Conservation (phyloP, 257 asterid species). For the Craterostigma plantagineum region DNA sequence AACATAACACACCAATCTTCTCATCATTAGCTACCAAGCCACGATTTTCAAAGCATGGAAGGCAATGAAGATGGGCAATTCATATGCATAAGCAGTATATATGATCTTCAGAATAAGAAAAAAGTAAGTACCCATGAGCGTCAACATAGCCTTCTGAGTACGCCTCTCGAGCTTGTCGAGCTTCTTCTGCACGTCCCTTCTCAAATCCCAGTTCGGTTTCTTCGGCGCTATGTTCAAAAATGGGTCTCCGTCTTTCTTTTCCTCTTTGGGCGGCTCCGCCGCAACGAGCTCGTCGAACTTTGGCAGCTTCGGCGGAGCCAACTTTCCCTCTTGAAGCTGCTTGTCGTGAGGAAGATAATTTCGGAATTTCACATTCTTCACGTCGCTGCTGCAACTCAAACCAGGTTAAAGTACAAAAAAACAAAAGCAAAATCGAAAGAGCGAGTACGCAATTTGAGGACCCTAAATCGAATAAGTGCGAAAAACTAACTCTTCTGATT, state of each 20-base stretch:
- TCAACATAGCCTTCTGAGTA: slow-evolving; percentile 63
- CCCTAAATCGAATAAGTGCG: neutral
- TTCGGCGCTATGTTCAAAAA: slow-evolving; percentile 91
- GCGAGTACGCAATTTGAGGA: no score
- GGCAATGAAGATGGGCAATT: neutral
- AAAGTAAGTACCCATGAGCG: slow-evolving; percentile 61
- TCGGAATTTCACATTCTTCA: slow-evolving; percentile 67
- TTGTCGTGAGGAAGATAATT: slow-evolving; percentile 96
- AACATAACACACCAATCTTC: no score
- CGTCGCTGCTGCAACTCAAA: slow-evolving; percentile 27
- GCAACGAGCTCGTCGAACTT: slow-evolving; percentile 67
- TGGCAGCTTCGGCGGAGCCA: slow-evolving; percentile 74
- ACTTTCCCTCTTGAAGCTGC: slow-evolving; percentile 86
- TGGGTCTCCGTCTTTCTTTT: slow-evolving; percentile 61
- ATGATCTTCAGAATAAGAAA: slow-evolving; percentile 3
- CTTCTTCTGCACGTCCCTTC: slow-evolving; percentile 87
- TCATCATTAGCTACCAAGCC: no score
- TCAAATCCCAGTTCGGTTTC: slow-evolving; percentile 93
- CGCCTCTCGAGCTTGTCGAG: slow-evolving; percentile 87
- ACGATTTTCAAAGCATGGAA: neutral
- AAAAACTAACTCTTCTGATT: neutral
- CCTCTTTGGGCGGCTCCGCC: slow-evolving; percentile 41
- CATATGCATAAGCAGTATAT: neutral
- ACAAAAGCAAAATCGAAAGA: neutral
- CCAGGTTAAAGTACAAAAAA: neutral